phyloP scores from a whole-genome alignment of 2,329 filamentous ascomycete genomes.

The Hymenoscyphus albidus region DNA sequence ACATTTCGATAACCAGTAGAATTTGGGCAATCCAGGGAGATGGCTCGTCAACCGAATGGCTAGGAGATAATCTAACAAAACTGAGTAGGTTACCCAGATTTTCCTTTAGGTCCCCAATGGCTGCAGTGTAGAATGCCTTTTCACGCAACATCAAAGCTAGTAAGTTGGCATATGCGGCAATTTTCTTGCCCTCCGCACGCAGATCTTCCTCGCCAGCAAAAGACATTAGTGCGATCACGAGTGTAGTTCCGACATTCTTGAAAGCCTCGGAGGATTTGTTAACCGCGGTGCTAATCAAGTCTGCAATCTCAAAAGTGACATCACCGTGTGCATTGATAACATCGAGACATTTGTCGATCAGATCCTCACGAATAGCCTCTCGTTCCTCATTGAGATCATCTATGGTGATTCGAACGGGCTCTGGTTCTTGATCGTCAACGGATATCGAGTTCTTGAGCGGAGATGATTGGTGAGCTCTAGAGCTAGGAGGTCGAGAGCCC shows the following conservation, averaged over 20 bases:
- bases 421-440: constrained; percentile 8
- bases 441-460: constrained; percentile 10
- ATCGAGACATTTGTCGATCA: constrained; percentile 88
- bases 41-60: constrained; percentile 69
- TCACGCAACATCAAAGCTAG: constrained; percentile 85
- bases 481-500: neutral
- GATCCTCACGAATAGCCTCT: constrained; percentile 63
- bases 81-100: constrained; percentile 71
- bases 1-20: constrained; percentile 81
- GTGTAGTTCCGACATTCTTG: constrained; percentile 74
- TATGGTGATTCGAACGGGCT: constrained; percentile 49
- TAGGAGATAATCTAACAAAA: constrained; percentile 70
- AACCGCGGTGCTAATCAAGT: constrained; percentile 75
- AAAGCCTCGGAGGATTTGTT: constrained; percentile 54
- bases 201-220: constrained; percentile 58
- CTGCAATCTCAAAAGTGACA: constrained; percentile 85
- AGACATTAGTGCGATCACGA: constrained; percentile 79
- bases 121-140: constrained; percentile 72
- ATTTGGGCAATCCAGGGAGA: constrained; percentile 91
- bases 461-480: constrained; percentile 7
- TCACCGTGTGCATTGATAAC: constrained; percentile 84
- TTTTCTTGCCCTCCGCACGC: constrained; percentile 50
- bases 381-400: constrained; percentile 79
- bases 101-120: constrained; percentile 69
- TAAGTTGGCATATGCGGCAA: constrained; percentile 89